Percentiles rank a stretch among this genome's conserved stretches.
phyloP scores from a whole-genome alignment of 805 yeast species.

The Schizosaccharomyces japonicus region DNA sequence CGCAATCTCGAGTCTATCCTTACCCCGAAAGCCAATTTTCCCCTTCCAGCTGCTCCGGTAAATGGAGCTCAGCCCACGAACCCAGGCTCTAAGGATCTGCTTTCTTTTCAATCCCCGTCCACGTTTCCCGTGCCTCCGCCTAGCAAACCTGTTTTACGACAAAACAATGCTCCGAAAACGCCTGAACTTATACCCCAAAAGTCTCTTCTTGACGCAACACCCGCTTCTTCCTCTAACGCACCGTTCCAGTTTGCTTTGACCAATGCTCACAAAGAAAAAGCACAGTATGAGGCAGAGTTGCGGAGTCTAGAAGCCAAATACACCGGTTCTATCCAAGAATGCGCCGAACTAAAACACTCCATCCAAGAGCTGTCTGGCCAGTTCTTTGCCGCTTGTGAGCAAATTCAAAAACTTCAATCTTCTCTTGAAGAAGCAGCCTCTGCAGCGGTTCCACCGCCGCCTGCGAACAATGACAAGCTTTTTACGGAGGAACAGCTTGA shows the following conservation, averaged over 20 bases:
- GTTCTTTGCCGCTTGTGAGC: not conserved
- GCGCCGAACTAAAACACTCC: not conserved
- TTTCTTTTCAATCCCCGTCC: too few species aligned
- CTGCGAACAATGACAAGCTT: not conserved
- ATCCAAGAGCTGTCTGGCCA: not conserved
- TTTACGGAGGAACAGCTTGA: not conserved
- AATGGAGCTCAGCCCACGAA: too few species aligned
- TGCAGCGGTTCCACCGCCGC: not conserved
- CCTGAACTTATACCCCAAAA: too few species aligned
- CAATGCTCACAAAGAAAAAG: not conserved
- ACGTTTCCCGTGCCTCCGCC: too few species aligned
- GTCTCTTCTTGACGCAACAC: too few species aligned
- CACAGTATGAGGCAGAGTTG: not conserved
- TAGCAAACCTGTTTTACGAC: too few species aligned
- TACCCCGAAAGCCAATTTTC: not conserved
- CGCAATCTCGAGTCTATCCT: not conserved
- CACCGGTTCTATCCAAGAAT: not conserved
- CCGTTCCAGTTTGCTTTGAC: not conserved
- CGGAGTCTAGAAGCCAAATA: not conserved
- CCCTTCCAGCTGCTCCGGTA: not conserved
- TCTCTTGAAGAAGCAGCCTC: not conserved
- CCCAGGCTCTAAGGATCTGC: too few species aligned
- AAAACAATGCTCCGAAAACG: too few species aligned
- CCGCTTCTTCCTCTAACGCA: not conserved
- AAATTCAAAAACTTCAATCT: not conserved